Conservation (phyloP, 202 grass and related monocot species). For the Dendrocalamus latiflorus region DNA sequence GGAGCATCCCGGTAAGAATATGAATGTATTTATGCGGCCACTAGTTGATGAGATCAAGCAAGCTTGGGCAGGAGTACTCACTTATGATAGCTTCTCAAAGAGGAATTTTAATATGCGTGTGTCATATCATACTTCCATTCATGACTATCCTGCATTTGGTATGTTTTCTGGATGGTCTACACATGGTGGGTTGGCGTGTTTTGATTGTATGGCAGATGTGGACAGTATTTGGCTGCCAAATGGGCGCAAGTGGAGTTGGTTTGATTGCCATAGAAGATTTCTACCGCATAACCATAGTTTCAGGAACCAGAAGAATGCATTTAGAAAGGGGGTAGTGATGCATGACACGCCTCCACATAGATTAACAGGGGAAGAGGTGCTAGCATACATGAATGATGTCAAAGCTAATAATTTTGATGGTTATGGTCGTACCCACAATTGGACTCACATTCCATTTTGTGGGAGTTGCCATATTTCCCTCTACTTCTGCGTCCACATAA, state of each 20-base stretch:
- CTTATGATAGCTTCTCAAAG: not conserved
- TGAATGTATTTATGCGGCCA: not conserved
- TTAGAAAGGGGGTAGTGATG: not conserved
- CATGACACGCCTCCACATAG: not conserved
- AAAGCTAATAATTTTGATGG: too few relatives aligned
- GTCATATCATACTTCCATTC: not conserved
- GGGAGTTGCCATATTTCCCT: too few relatives aligned
- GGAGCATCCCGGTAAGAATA: not conserved
- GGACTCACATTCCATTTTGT: too few relatives aligned
- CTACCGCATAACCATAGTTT: not conserved
- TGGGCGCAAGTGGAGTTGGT: not conserved
- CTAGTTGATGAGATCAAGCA: not conserved
- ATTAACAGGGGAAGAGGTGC: not conserved
- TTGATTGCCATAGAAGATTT: not conserved
- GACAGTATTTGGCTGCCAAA: not conserved
- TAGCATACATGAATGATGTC: not conserved
- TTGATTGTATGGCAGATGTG: not conserved
- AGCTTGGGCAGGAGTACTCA: not conserved
- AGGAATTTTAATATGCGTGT: not conserved
- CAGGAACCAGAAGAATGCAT: not conserved
- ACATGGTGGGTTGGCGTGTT: not conserved
- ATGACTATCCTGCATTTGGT: not conserved
- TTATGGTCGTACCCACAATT: too few relatives aligned
- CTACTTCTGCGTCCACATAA: too few relatives aligned
- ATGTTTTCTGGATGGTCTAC: conserved; percentile 3